A percentile compares a stretch with the other conserved stretches of the same genome.
phyloP scores from a whole-genome alignment of 1,139 yeast species.

The Eremothecium cymbalariae region DNA sequence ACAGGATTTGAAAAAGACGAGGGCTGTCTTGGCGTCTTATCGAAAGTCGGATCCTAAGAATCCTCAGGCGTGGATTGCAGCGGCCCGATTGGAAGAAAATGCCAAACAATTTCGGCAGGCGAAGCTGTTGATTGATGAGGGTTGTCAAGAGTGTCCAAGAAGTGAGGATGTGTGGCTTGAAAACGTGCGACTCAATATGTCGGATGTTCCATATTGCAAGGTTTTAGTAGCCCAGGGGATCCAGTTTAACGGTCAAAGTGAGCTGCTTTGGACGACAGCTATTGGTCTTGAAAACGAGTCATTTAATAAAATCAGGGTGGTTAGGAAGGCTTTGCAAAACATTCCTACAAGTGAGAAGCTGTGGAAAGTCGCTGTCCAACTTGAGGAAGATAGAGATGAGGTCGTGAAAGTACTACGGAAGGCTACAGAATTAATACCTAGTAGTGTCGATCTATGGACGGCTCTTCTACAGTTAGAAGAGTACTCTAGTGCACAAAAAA shows the following conservation, averaged over 20 bases:
- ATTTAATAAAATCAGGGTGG: conserved; percentile 44
- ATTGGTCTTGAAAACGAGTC: conserved; percentile 53
- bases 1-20: conserved; percentile 48
- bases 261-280: conserved; percentile 67
- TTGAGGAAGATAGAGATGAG: conserved; percentile 43
- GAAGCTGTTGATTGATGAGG: conserved; percentile 53
- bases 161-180: conserved; percentile 80
- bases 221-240: conserved; percentile 61
- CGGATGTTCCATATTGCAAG: conserved; percentile 42
- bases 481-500: conserved; percentile 41
- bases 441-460: conserved; percentile 59
- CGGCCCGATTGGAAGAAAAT: conserved; percentile 70
- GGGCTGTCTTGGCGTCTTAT: conserved; percentile 57
- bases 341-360: conserved; percentile 41
- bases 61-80: conserved; percentile 80
- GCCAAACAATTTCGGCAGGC: conserved; percentile 54
- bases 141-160: conserved; percentile 60
- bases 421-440: conserved; percentile 65
- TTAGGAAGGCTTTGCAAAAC: conserved; percentile 53
- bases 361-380: conserved; percentile 48
- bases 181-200: conserved; percentile 54
- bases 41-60: conserved; percentile 66
- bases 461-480: conserved; percentile 39
- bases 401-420: conserved; percentile 49
- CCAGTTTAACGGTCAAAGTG: conserved; percentile 45